A percentile compares a stretch with the other conserved stretches of the same genome.
phyloP scores from a whole-genome alignment of 768 basidiomycete genomes.

The Postia placenta region DNA sequence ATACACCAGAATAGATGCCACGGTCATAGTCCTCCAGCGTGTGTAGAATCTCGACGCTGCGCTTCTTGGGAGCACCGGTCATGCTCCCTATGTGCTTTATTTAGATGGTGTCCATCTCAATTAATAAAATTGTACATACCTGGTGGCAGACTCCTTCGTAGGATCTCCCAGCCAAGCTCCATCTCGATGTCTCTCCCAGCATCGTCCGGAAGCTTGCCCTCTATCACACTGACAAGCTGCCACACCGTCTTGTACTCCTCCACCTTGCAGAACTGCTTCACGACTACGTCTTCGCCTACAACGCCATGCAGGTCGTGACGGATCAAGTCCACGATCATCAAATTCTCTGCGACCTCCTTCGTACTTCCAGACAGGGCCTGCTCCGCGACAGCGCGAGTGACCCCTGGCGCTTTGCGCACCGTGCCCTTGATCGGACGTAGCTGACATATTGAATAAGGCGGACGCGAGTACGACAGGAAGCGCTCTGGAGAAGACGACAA shows the following conservation, averaged over 20 bases:
- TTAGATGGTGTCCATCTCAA: neutral
- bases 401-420: constrained; percentile 59
- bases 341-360: constrained; percentile 94
- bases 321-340: constrained; percentile 98
- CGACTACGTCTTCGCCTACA: constrained; percentile 75
- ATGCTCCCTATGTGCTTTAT: constrained; percentile 63
- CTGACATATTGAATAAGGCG: constrained; percentile 61
- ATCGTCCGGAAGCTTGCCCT: constrained; percentile 51
- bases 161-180: constrained; percentile 70
- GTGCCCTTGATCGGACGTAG: constrained; percentile 96
- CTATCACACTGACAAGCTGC: constrained; percentile 92
- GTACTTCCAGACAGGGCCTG: constrained; percentile 53
- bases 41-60: constrained; percentile 86
- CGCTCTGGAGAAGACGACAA: constrained; percentile 89
- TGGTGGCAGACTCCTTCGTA: constrained; percentile 78
- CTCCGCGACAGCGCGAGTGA: constrained; percentile 63
- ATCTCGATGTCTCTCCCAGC: constrained; percentile 38
- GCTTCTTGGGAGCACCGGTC: constrained; percentile 96
- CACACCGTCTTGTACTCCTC: constrained; percentile 94
- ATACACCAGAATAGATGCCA: constrained; percentile 85
- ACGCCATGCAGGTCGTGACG: constrained; percentile 86
- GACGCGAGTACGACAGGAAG: constrained; percentile 76
- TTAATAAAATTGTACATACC: constrained; percentile 38
- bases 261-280: constrained; percentile 79
- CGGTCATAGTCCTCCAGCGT: constrained; percentile 67